Base-by-base conservation (phyloP, 345 rosid species). In the Euphorbia peplus region DNA sequence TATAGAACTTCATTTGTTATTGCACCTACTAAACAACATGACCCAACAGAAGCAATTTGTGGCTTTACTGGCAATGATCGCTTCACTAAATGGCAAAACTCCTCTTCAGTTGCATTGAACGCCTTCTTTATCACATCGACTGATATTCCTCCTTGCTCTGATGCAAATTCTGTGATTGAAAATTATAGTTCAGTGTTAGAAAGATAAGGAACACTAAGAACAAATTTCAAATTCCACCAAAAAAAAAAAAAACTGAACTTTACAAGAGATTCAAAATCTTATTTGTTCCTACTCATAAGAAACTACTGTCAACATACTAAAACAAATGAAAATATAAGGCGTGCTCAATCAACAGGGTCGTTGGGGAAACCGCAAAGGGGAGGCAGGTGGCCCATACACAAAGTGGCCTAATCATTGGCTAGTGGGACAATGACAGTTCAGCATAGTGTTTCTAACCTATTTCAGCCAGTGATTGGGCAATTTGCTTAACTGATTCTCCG, bases 1-100 rank as follows among this genome's bases (percentile, higher is more conserved):
- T 87, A 95, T 15, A 95, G 71, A 3, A 85, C 79, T 46, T 78
- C 95, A 55, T 90, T 58, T 8, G 95, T 82, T 66, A 95, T 88
- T 0, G 95, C 96, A 69, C 99, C 99, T 64, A 95, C 87, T 29
- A 95, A 81, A 79, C 99, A 95, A 62, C 99, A 95, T 15, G 99
- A 90, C 22, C 99, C 99, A 37, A 90, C 97, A 26, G 96, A 87
- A 74, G 95, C 95, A 72, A 95, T 90, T 72, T 90, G 90, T 0
- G 99, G 99, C 75, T 71, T 86, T 65, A 78, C 26, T 0, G 85
- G 90, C n/a, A 88, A 64, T 0, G 86, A 78, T 15, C 83, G 84
- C 80, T 86, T 80, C 76, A 95, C 99, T 73, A 91, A 81, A 79
- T 70, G 85, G 51, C 88, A 75, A 77, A 95, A 95, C 37, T 88